A percentile compares a stretch with the other conserved stretches of the same genome.
phyloP scores from a whole-genome alignment of 2,329 filamentous ascomycete species.

The Diaporthe amygdali region DNA sequence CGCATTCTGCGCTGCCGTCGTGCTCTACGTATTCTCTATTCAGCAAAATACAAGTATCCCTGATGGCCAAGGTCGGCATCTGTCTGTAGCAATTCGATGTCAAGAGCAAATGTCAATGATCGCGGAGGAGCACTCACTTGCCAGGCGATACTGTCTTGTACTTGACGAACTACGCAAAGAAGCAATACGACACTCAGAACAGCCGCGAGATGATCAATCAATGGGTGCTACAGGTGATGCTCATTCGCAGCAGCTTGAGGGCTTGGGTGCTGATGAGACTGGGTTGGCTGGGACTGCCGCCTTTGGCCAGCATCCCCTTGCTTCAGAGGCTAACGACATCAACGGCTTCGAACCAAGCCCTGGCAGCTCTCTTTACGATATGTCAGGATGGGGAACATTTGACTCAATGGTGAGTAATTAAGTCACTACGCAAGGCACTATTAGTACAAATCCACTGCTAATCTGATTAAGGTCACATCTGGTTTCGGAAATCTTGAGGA shows the following conservation, averaged over 20 bases:
- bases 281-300: neutral
- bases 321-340: neutral
- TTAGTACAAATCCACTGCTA: neutral
- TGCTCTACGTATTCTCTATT: slow-evolving; percentile 51
- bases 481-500: slow-evolving; percentile 22
- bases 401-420: slow-evolving; percentile 22
- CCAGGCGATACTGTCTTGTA: slow-evolving; percentile 47
- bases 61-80: slow-evolving; percentile 33
- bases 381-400: slow-evolving; percentile 24
- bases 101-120: slow-evolving; percentile 44
- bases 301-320: neutral
- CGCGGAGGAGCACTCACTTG: slow-evolving; percentile 43
- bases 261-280: neutral
- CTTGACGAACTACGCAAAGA: slow-evolving; percentile 38
- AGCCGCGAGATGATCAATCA: neutral
- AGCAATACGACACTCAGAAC: neutral
- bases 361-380: slow-evolving; percentile 20
- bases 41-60: slow-evolving; percentile 37
- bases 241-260: neutral
- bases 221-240: neutral
- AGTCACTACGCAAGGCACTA: neutral
- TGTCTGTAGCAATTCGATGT: slow-evolving; percentile 44
- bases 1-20: slow-evolving; percentile 49
- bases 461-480: slow-evolving; percentile 14
- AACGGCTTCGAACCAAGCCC: slow-evolving; percentile 15